phyloP scores from a whole-genome alignment of 805 yeast genomes.

The Yamadazyma sp. region DNA sequence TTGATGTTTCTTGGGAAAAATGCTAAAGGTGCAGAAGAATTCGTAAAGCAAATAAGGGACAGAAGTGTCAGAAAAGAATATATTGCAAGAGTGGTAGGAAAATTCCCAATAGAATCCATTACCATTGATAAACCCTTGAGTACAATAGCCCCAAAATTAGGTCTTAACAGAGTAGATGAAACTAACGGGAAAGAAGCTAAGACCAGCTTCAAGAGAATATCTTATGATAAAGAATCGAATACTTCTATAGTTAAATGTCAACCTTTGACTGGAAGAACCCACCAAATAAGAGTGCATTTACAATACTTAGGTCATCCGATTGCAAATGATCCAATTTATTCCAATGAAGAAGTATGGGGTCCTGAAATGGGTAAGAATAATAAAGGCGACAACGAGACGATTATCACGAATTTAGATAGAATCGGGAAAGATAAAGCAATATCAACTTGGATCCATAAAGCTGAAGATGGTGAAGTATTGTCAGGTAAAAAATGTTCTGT shows the following conservation, averaged over 20 bases:
- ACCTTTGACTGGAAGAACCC: slow-evolving; percentile 92
- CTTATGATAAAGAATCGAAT: slow-evolving; percentile 56
- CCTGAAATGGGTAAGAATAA: slow-evolving; percentile 61
- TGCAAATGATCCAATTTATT: slow-evolving; percentile 69
- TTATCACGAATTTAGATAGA: slow-evolving; percentile 49
- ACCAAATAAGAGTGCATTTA: slow-evolving; percentile 90
- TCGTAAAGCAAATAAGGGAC: slow-evolving; percentile 69
- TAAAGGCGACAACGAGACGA: slow-evolving; percentile 44
- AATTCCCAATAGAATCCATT: slow-evolving; percentile 61
- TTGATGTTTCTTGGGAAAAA: slow-evolving; percentile 86
- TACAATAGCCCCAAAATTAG: slow-evolving; percentile 72
- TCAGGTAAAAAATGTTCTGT: slow-evolving; percentile 56
- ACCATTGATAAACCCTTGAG: slow-evolving; percentile 63
- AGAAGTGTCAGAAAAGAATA: slow-evolving; percentile 78
- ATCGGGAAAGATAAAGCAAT: slow-evolving; percentile 72
- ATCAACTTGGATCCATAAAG: slow-evolving; percentile 63
- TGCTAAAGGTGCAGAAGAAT: slow-evolving; percentile 70
- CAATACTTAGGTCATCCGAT: slow-evolving; percentile 60
- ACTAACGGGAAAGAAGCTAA: slow-evolving; percentile 65
- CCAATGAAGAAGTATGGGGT: slow-evolving; percentile 83
- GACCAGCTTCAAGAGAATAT: slow-evolving; percentile 64
- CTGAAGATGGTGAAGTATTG: slow-evolving; percentile 63
- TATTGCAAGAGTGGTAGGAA: slow-evolving; percentile 83
- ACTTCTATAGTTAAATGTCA: slow-evolving; percentile 75
- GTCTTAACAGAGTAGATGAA: slow-evolving; percentile 53